phyloP scores from a whole-genome alignment of 108 stramenopile genomes.

The Pseudonitzschia delicatissima region DNA sequence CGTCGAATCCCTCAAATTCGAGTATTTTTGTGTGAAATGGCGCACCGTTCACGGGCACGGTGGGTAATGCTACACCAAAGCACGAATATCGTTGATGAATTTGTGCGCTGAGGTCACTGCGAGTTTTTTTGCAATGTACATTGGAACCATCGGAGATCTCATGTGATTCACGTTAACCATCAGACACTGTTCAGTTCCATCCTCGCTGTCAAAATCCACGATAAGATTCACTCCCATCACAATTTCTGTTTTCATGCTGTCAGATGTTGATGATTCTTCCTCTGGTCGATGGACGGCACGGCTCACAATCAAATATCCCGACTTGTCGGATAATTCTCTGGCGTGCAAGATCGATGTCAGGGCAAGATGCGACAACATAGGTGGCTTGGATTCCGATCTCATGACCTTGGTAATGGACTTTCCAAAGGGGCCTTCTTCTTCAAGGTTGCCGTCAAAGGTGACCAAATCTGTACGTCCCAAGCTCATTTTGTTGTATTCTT shows the following conservation, averaged over 20 bases:
- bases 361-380: slow-evolving; percentile 59
- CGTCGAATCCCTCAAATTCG: no score
- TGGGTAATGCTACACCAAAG: slow-evolving; percentile 7
- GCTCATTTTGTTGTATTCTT: slow-evolving; percentile 80
- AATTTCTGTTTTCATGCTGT: slow-evolving; percentile 58
- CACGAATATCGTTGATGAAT: slow-evolving; percentile 60
- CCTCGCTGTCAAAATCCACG: slow-evolving; percentile 41
- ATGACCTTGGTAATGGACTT: slow-evolving; percentile 73
- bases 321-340: slow-evolving; percentile 53
- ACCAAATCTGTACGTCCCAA: slow-evolving; percentile 64
- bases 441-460: slow-evolving; percentile 48
- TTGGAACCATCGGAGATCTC: slow-evolving; percentile 69
- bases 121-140: slow-evolving; percentile 68
- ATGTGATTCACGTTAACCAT: slow-evolving; percentile 80
- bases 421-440: slow-evolving; percentile 48
- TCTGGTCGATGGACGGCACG: slow-evolving; percentile 52
- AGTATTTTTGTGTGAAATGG: no score
- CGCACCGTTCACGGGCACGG: no score
- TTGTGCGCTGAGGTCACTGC: slow-evolving; percentile 56
- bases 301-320: slow-evolving; percentile 75
- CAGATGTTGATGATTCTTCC: slow-evolving; percentile 11
- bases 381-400: slow-evolving; percentile 50
- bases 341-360: slow-evolving; percentile 69
- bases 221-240: slow-evolving; percentile 73
- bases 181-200: slow-evolving; percentile 43